phyloP scores from a whole-genome alignment of 2,329 filamentous ascomycete species.

The Sordariomycetes sp. region DNA sequence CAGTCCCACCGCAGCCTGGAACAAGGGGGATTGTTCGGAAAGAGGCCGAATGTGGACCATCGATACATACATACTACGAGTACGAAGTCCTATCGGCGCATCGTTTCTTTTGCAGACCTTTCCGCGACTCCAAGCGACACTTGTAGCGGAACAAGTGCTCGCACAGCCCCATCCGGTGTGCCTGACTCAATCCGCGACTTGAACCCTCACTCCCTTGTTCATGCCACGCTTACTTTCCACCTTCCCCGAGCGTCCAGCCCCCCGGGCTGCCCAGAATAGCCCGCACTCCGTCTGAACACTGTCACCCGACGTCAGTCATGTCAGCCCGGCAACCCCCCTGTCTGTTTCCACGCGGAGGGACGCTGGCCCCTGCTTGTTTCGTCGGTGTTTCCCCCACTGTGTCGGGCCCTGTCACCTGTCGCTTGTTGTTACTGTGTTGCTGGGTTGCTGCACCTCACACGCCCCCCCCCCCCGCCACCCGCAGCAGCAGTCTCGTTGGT shows the following conservation, averaged over 20 bases:
- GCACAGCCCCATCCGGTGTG: neutral
- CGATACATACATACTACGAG: too few species aligned
- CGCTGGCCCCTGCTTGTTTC: conserved; percentile 2
- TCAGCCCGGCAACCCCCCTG: neutral
- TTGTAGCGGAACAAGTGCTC: neutral
- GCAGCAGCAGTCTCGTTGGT: neutral
- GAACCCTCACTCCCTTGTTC: neutral
- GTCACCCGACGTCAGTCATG: neutral
- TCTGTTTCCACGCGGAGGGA: neutral
- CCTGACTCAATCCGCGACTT: neutral
- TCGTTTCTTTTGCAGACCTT: too few species aligned
- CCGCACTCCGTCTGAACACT: neutral
- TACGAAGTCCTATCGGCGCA: too few species aligned
- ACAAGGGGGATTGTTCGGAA: too few species aligned
- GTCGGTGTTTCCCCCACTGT: conserved; percentile 4
- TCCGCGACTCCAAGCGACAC: too few species aligned
- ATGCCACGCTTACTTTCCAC: neutral
- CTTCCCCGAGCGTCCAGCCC: neutral
- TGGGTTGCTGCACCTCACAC: neutral
- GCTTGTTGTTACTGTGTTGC: neutral
- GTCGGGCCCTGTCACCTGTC: neutral
- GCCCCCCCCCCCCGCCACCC: neutral
- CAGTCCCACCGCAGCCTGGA: too few species aligned
- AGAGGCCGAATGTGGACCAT: too few species aligned
- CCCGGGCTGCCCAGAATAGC: neutral